Conservation (phyloP, 495 filamentous ascomycete genomes). For the Hypoxylon rickii region DNA sequence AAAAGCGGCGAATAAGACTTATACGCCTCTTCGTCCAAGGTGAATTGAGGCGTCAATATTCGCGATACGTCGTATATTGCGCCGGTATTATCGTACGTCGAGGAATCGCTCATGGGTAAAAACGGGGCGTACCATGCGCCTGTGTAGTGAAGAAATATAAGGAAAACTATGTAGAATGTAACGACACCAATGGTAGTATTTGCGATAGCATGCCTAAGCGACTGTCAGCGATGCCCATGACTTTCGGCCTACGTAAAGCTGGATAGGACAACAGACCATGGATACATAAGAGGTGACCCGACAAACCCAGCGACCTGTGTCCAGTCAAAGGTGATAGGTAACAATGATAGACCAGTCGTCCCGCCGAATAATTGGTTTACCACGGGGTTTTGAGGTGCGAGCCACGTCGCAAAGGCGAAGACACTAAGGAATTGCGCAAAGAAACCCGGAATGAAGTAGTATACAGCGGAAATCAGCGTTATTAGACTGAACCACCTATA, state of each 20-base stretch:
- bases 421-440: slow-evolving; percentile 61
- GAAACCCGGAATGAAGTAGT: slow-evolving; percentile 65
- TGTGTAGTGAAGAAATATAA: slow-evolving; percentile 62
- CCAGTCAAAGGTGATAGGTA: slow-evolving; percentile 71
- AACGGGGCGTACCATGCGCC: slow-evolving; percentile 67
- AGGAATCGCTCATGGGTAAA: slow-evolving; percentile 63
- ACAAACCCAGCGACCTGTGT: slow-evolving; percentile 63
- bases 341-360: slow-evolving; percentile 61
- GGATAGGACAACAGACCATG: slow-evolving; percentile 50
- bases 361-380: slow-evolving; percentile 74
- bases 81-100: slow-evolving; percentile 67
- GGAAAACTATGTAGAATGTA: slow-evolving; percentile 53
- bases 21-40: slow-evolving; percentile 59
- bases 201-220: slow-evolving; percentile 55
- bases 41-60: slow-evolving; percentile 55
- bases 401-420: slow-evolving; percentile 66
- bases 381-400: slow-evolving; percentile 63
- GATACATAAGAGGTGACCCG: slow-evolving; percentile 61
- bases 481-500: slow-evolving; percentile 62
- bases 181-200: slow-evolving; percentile 68
- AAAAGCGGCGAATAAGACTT: slow-evolving; percentile 66
- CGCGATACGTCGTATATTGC: slow-evolving; percentile 57
- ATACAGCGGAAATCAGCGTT: slow-evolving; percentile 55
- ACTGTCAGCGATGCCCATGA: slow-evolving; percentile 1
- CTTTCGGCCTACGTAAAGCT: neutral